Evolutionary conservation across 768 basidiomycete genomes (phyloP).

Genomic region (Cubamyces sp.): DNA sequence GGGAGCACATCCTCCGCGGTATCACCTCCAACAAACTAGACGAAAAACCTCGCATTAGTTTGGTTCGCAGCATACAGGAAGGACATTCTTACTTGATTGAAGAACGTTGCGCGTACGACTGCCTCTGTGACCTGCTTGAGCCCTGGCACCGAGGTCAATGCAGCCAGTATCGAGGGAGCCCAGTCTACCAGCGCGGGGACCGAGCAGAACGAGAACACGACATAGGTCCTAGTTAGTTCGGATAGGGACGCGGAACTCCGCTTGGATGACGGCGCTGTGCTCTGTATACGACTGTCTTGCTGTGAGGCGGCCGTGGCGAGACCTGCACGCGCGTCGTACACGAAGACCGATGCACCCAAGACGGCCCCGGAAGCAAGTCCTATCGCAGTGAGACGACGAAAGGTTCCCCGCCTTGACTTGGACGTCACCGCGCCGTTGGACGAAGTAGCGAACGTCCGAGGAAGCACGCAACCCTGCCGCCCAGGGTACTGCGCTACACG

Average conservation of each 20-base stretch:
- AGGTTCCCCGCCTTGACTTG: background rate
- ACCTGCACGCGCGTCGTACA: conserved; percentile 18
- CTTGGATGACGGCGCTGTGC: background rate
- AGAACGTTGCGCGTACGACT: conserved; percentile 81
- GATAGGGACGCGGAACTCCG: conserved; percentile 28
- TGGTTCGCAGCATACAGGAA: too few species aligned
- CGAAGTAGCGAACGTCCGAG: background rate
- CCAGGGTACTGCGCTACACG: background rate
- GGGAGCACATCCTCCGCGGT: conserved; percentile 71
- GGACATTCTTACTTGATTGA: conserved; percentile 60
- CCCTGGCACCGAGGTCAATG: conserved; percentile 58
- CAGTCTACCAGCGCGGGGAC: conserved; percentile 76
- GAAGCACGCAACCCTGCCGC: background rate
- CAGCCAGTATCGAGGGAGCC: conserved; percentile 67
- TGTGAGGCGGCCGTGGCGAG: conserved; percentile 21
- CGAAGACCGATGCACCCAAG: conserved; percentile 9
- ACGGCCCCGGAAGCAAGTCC: conserved; percentile 1
- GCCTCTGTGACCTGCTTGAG: conserved; percentile 65
- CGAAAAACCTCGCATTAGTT: background rate
- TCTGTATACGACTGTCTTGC: conserved; percentile 1
- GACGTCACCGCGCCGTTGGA: background rate
- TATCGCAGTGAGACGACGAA: conserved; percentile 8
- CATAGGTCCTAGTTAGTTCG: conserved; percentile 67
- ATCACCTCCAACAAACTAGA: conserved; percentile 88
- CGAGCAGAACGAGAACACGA: conserved; percentile 83